A percentile compares a stretch with the other conserved stretches of the same genome.
Evolutionary conservation across 805 yeast genomes (phyloP).

Genomic region (Zygotorulaspora chibaensis): DNA sequence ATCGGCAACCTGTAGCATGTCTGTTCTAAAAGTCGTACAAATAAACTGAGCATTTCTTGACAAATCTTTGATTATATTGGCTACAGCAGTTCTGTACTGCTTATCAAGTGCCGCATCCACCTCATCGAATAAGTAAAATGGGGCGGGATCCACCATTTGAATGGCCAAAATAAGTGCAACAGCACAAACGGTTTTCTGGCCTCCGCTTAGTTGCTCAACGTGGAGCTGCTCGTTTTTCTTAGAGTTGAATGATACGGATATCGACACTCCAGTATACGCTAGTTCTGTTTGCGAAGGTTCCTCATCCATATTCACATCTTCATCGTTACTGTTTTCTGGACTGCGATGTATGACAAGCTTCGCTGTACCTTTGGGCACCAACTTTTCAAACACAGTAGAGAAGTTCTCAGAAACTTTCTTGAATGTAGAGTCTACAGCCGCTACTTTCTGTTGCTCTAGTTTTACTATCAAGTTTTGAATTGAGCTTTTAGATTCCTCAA

Average conservation of each 20-base stretch:
- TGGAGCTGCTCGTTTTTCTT: slow-evolving; percentile 78
- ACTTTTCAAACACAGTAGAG: slow-evolving; percentile 64
- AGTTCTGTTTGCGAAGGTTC: slow-evolving; percentile 17
- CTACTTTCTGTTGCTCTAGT: slow-evolving; percentile 72
- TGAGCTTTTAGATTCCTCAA: slow-evolving; percentile 64
- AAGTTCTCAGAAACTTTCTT: slow-evolving; percentile 71
- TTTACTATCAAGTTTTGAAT: slow-evolving; percentile 67
- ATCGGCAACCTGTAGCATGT: slow-evolving; percentile 82
- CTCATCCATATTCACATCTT: slow-evolving; percentile 20
- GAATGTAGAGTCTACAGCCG: slow-evolving; percentile 77
- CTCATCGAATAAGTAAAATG: slow-evolving; percentile 93
- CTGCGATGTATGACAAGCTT: slow-evolving; percentile 57
- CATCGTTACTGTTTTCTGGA: slow-evolving; percentile 20
- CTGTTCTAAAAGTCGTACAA: slow-evolving; percentile 94
- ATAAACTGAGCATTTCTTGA: slow-evolving; percentile 80
- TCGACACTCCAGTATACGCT: slow-evolving; percentile 74
- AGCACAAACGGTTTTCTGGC: slow-evolving; percentile 96
- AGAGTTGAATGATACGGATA: slow-evolving; percentile 85
- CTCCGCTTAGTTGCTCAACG: slow-evolving; percentile 91
- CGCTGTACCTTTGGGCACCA: slow-evolving; percentile 84
- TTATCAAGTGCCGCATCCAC: slow-evolving; percentile 94
- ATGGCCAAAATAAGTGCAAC: slow-evolving; percentile 89
- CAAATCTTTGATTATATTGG: slow-evolving; percentile 61
- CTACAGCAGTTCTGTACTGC: slow-evolving; percentile 85
- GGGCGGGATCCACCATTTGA: slow-evolving; percentile 94